A percentile compares a stretch with the other conserved stretches of the same genome.
phyloP scores from a whole-genome alignment of 2,329 filamentous ascomycete genomes.

The Colletotrichum eremochloae region DNA sequence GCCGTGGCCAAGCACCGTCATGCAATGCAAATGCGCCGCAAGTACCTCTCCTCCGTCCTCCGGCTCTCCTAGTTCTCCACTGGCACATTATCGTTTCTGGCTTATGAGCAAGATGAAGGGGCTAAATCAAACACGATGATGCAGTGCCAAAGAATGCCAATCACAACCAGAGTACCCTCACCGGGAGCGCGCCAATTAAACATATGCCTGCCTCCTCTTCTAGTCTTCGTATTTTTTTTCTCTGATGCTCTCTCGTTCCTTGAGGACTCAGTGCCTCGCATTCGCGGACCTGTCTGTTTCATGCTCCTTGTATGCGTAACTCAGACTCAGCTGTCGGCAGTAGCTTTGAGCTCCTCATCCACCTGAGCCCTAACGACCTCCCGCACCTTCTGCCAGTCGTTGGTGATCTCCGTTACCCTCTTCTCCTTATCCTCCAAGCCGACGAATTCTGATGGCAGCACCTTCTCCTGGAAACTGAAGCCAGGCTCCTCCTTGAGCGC shows the following conservation, averaged over 20 bases:
- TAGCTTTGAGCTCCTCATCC: slow-evolving; percentile 66
- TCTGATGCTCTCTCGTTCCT: neutral
- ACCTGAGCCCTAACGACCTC: slow-evolving; percentile 83
- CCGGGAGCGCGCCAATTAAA: slow-evolving; percentile 1
- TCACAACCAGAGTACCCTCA: slow-evolving; percentile 5
- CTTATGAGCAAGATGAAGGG: slow-evolving; percentile 9
- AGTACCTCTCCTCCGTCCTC: neutral
- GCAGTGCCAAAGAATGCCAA: slow-evolving; percentile 11
- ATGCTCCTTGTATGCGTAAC: slow-evolving; percentile 6
- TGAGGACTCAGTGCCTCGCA: neutral
- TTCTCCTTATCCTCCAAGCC: slow-evolving; percentile 83
- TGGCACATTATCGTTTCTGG: neutral
- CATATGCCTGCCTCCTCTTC: slow-evolving; percentile 17
- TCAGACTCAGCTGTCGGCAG: slow-evolving; percentile 25
- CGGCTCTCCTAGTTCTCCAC: neutral
- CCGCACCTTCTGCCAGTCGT: slow-evolving; percentile 80
- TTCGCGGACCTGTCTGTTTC: neutral
- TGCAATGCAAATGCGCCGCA: slow-evolving; percentile 19
- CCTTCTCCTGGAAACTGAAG: slow-evolving; percentile 80
- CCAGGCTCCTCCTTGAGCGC: slow-evolving; percentile 79
- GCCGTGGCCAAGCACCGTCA: slow-evolving; percentile 6
- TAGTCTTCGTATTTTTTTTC: neutral
- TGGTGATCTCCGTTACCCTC: slow-evolving; percentile 77
- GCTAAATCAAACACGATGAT: slow-evolving; percentile 11
- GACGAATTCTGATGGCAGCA: slow-evolving; percentile 85